Percentiles rank a stretch among this genome's conserved stretches.
phyloP scores from a whole-genome alignment of 2,329 filamentous ascomycete genomes.

The Talaromyces verruculosus region DNA sequence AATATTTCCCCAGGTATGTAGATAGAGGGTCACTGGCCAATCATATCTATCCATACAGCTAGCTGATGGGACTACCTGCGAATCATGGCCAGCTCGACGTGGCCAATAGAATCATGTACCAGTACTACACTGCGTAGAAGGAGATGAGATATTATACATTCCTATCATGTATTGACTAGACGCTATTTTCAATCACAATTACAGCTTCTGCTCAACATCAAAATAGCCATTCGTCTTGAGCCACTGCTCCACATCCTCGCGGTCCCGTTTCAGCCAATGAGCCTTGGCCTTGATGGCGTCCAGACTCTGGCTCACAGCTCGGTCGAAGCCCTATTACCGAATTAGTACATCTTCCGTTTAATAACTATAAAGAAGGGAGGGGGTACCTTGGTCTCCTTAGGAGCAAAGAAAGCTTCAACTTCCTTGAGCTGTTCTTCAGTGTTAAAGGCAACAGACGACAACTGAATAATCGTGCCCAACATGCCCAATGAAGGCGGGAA shows the following conservation, averaged over 20 bases:
- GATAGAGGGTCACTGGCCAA: background rate
- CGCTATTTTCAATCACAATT: background rate
- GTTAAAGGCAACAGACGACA: constrained; percentile 79
- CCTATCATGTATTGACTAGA: background rate
- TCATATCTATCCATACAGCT: background rate
- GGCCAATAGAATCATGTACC: background rate
- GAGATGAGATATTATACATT: constrained; percentile 5
- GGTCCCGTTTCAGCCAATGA: constrained; percentile 75
- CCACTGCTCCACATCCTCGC: constrained; percentile 72
- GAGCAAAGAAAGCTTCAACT: constrained; percentile 76
- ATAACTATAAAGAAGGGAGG: background rate
- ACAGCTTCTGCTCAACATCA: constrained; percentile 19
- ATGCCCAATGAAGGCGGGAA: constrained; percentile 85
- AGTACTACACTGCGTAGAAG: background rate
- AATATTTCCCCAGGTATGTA: background rate
- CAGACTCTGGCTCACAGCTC: constrained; percentile 83
- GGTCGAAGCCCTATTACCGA: constrained; percentile 66
- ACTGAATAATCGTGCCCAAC: constrained; percentile 78
- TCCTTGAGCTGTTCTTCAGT: constrained; percentile 70
- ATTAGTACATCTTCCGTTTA: background rate
- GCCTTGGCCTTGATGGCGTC: constrained; percentile 84
- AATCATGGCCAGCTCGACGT: background rate
- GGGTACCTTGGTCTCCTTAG: constrained; percentile 72
- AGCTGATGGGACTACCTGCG: background rate
- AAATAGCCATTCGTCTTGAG: constrained; percentile 59